Base-by-base conservation (phyloP, 192 early-diverging fungal genomes). In the Haplosporangium gracile region DNA sequence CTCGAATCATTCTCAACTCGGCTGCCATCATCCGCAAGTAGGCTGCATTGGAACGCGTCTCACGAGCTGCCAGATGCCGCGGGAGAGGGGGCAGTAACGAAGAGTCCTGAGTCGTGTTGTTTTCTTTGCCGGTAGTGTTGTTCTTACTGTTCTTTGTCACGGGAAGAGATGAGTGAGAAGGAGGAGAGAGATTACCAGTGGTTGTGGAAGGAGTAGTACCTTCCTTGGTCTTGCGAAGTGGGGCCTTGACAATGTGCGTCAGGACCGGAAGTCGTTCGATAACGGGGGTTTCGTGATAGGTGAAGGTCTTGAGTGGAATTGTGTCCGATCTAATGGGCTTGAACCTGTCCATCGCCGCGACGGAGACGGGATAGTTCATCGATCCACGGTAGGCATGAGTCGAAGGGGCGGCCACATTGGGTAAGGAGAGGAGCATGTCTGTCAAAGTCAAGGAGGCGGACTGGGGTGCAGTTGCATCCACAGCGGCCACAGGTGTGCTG, bases 1-100 rank as follows among this genome's bases (percentile, higher is more conserved):
- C 73, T 11, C 91, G 85, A 75, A 91, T 91, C 91, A 91, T 91
- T 60, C 90, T 90, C 60, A 90, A 65, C 51, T 91, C 91, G 38
- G 88, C 80, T 40, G 87, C 88, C 73, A 91, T 83, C 77, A 90
- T 91, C 9, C 91, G 82, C n/a, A 91, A 69, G 76, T 91, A 89
- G 69, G 82, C 87, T 15, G 89, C 51, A 77, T 91, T 91, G 70
- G 85, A 81, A 68, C 91, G 83, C 32, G 84, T 78, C 39, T 89
- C 88, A 42, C 89, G 82, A 53, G 79, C 71, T 1, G 79, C 75
- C 32, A 85, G 70, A 72, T 80, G 79, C 65, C 84, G 77, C 45
- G 84, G 84, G 32, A 86, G 70, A 49, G 84, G 74, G 26, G 60
- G 72, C 49, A 77, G 72, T 70, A 65, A 75, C 4, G 26, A n/a